phyloP scores from a whole-genome alignment of 306 rosid species.

The Hippophae rhamnoides region DNA sequence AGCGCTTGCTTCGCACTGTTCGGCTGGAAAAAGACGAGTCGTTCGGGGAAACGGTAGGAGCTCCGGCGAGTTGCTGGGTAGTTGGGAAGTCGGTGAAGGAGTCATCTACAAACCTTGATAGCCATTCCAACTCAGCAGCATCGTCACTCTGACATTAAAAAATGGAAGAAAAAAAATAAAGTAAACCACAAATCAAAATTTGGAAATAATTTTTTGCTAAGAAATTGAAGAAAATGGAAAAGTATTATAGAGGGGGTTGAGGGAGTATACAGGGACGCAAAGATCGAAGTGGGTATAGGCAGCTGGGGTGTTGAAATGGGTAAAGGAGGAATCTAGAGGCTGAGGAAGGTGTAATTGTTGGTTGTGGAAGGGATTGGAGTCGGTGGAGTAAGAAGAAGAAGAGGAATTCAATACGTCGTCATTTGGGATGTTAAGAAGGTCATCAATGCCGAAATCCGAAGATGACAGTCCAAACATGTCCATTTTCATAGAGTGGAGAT shows the following conservation, averaged over 20 bases:
- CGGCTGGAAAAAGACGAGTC: constrained; percentile 26
- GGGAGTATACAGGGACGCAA: constrained; percentile 25
- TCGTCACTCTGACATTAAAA: constrained; percentile 22
- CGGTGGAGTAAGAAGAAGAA: background rate
- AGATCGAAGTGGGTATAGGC: constrained; percentile 26
- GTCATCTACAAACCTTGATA: constrained; percentile 56
- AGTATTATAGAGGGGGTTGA: background rate
- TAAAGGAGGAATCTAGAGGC: background rate
- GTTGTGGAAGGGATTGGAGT: constrained; percentile 12
- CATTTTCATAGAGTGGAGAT: constrained; percentile 4
- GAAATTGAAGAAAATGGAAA: background rate
- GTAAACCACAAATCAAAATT: background rate
- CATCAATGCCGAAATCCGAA: constrained; percentile 26
- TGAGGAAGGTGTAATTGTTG: background rate
- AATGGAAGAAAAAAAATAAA: background rate
- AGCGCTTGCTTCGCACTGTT: constrained; percentile 21
- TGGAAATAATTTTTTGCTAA: too few relatives aligned
- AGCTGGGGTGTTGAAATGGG: constrained; percentile 4
- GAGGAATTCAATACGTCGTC: constrained; percentile 15
- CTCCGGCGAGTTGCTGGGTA: background rate
- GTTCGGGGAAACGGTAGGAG: background rate
- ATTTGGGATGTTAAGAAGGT: constrained; percentile 32
- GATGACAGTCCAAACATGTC: constrained; percentile 21
- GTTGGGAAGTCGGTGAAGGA: constrained; percentile 29
- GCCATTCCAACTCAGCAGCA: constrained; percentile 55